Base-by-base conservation (phyloP, 202 grass and related monocot species). In the Panicum hallii region DNA sequence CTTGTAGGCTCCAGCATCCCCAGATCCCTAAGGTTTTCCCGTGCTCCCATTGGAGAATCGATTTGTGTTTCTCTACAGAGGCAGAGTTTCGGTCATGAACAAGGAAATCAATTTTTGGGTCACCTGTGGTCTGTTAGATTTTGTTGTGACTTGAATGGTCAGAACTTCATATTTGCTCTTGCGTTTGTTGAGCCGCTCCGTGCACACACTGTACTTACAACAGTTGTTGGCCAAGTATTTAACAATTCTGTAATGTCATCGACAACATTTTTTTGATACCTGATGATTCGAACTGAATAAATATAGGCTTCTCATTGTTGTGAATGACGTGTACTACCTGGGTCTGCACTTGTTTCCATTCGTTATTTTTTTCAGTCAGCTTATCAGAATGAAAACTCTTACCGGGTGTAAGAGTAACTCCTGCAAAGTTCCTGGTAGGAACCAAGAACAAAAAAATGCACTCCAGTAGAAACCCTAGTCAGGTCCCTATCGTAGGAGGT, bases 1-100 rank as follows among this genome's bases (percentile, higher is more conserved):
- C 79, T 93, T 99, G 80, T 99, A 99, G 87, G 66, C 4, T 84
- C 30, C 53, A 41, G 68, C 68, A 73, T 52, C 74, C 61, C 74
- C 26, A 83, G 44, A 53, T 40, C 65, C 48, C 40, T 23, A 52
- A 72, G 16, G 56, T 67, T 72, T 83, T 44, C 19, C 58, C 4
- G 61, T 54, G 23, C 54, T 40, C 22, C 63, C 38, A 9, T 76
- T 84, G 54, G 67, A 81, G 47, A 76, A 45, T 63, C 9, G 61
- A 38, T 13, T 48, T 55, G 8, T 69, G 15, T 83, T 80, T 84
- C 2, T 76, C 52, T 14, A 19, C 7, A 5, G 76, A 84, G 74
- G 30, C 48, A 20, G 22, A 53, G 46, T n/a, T n/a, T n/a, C n/a
- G 41, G n/a, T 30, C 41, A 60, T 28, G 60, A 23, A 48, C 19